Base-by-base conservation (phyloP, 208 protist species). In the Phytomonas sp. region DNA sequence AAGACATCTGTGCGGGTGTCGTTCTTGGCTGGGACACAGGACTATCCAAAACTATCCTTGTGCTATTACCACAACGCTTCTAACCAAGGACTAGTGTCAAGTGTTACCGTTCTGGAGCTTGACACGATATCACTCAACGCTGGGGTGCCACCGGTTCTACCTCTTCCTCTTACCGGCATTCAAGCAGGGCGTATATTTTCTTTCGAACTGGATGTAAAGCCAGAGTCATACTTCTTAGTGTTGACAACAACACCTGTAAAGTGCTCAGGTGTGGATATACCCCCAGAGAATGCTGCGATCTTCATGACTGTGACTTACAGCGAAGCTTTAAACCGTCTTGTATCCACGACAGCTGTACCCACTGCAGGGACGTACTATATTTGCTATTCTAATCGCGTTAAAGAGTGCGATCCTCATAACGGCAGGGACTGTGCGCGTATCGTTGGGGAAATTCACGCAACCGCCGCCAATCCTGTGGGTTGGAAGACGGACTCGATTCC, bases 341-440 rank as follows among this genome's bases (percentile, higher is more conserved):
- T 49, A 4, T 4, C 14, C 12, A 49, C 40, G 16, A 69, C 88
- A 12, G 85, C 80, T 5, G 68, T 94, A 63, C 79, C 81, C 0
- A 36, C 32, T 23, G 76, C 80, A 19, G 88, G 87, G 5, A 81
- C 63, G 29, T 96, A 89, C 80, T 86, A 89, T 62, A 73, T 93
- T 31, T 96, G 91, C 72, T 94, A 93, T 80, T 85, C 86, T 11
- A 76, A 92, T 62, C 78, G 76, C 42, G 31, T n/a, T 0, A 42
- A 67, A 3, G 11, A 67, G 31, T 29, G 67, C 59, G 12, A 71
- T 60, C 12, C 63, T 36, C 19, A 11, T 19, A 29, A 67, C 67
- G 3, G 76, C 19, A 49, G 40, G 40, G 84, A 95, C 52, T 93
- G 88, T 77, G 88, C 91, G 26, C 80, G 91, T 2, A 78, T 93